Evolutionary conservation across 306 rosid genomes (phyloP).

Genomic region (Cyamopsis tetragonoloba): DNA sequence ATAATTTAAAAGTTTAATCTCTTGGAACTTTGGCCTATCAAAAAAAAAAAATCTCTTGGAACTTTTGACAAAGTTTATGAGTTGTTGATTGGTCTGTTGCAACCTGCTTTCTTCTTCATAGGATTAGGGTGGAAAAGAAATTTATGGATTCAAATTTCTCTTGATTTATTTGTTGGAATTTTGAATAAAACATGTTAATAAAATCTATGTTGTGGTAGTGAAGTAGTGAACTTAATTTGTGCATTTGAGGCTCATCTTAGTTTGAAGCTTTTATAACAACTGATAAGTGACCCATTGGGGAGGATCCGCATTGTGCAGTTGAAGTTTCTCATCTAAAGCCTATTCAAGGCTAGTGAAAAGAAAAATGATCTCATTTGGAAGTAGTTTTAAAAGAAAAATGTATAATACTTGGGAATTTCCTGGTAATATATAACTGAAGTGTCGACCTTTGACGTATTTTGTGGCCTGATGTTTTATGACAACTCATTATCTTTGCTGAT

Average conservation of each 20-base stretch:
- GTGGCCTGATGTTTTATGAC: neutral
- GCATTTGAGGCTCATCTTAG: neutral
- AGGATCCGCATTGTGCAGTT: neutral
- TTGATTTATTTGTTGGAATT: neutral
- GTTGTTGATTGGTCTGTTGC: neutral
- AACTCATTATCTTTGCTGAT: no score
- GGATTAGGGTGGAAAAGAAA: neutral
- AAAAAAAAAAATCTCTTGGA: no score
- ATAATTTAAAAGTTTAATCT: neutral
- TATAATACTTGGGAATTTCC: neutral
- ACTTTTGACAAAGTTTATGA: neutral
- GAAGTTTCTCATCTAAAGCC: neutral
- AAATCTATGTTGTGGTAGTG: neutral
- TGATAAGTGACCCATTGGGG: neutral
- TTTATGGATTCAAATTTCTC: neutral
- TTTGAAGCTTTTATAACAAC: neutral
- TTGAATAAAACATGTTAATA: neutral
- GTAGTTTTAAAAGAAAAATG: neutral
- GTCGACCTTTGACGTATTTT: neutral
- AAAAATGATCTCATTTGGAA: neutral
- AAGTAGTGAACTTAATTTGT: neutral
- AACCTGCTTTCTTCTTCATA: neutral
- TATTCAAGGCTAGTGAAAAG: neutral
- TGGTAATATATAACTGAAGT: neutral
- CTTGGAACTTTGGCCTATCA: neutral